A percentile compares a stretch with the other conserved stretches of the same genome.
phyloP scores from a whole-genome alignment of 2,329 filamentous ascomycete genomes.

The Ophiobolus disseminans region DNA sequence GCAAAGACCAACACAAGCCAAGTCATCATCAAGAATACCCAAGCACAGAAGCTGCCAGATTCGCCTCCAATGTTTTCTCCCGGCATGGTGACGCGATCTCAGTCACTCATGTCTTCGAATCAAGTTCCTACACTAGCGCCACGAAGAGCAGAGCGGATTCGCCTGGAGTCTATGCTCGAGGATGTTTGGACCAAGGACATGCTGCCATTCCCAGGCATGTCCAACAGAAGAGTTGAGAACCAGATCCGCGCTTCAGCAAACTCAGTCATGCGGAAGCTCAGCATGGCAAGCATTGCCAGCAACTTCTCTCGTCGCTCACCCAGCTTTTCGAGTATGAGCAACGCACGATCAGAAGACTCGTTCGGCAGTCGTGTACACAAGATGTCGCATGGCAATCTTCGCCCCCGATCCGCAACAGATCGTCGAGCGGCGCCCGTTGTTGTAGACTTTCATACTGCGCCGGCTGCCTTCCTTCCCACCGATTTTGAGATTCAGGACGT shows the following conservation, averaged over 20 bases:
- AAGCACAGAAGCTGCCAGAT: constrained; percentile 66
- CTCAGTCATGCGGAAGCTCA: constrained; percentile 86
- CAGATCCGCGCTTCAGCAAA: constrained; percentile 80
- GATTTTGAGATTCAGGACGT: constrained; percentile 54
- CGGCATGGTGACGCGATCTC: constrained; percentile 75
- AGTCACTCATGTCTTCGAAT: constrained; percentile 75
- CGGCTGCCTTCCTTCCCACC: constrained; percentile 56
- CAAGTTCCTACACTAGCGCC: constrained; percentile 75
- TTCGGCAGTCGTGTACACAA: constrained; percentile 37
- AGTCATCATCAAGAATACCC: constrained; percentile 87
- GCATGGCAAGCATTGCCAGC: constrained; percentile 78
- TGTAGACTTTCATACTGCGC: constrained; percentile 58
- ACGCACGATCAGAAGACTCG: constrained; percentile 46
- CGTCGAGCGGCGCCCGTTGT: constrained; percentile 38
- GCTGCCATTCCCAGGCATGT: constrained; percentile 85
- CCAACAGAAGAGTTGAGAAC: constrained; percentile 70
- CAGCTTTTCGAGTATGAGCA: constrained; percentile 59
- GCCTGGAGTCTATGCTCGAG: constrained; percentile 74
- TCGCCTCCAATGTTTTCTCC: constrained; percentile 53
- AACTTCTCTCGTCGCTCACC: constrained; percentile 76
- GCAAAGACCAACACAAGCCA: constrained; percentile 73
- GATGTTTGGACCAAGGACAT: constrained; percentile 86
- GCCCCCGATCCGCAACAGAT: constrained; percentile 31
- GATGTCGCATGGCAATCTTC: constrained; percentile 33
- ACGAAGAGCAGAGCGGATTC: constrained; percentile 74